Evolutionary conservation across 441 rosid species (phyloP).

Genomic region (Euphorbia celastroides): DNA sequence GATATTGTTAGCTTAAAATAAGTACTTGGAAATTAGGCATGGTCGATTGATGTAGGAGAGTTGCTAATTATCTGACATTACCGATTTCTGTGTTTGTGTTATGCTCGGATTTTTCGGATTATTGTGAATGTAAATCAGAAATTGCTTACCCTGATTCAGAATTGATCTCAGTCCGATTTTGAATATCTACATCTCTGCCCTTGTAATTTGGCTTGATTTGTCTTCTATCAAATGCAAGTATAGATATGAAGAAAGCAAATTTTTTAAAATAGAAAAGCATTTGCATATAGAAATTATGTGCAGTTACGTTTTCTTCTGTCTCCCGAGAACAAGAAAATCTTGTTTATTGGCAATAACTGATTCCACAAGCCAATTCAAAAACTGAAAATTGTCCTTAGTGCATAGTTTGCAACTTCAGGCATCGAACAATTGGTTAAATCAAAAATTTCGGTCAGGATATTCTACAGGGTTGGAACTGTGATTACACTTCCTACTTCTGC

Average conservation of each 20-base stretch:
- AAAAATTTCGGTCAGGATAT: not conserved
- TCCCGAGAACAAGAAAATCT: not conserved
- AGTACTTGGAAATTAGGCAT: constrained; percentile 8
- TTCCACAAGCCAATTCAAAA: not conserved
- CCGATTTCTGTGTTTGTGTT: not conserved
- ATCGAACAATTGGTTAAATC: not conserved
- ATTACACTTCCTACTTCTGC: no score
- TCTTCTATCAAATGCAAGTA: no score
- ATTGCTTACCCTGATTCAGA: no score
- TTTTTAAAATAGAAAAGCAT: no score
- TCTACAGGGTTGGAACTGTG: no score
- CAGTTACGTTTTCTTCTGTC: no score
- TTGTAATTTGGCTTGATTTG: no score
- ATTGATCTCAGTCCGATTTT: no score
- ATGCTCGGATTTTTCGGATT: not conserved
- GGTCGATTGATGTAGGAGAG: constrained; percentile 2
- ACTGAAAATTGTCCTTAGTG: not conserved
- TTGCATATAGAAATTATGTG: no score
- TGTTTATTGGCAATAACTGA: not conserved
- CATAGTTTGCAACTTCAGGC: not conserved
- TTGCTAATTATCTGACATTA: constrained; percentile 25
- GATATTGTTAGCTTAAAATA: constrained; percentile 14
- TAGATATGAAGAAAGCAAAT: no score
- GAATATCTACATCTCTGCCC: no score
- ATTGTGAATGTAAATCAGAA: not conserved